Evolutionary conservation across 495 filamentous ascomycete species (phyloP), one percentile per base, ranked within the genome.

Genomic region (Cudoniella acicularis): DNA sequence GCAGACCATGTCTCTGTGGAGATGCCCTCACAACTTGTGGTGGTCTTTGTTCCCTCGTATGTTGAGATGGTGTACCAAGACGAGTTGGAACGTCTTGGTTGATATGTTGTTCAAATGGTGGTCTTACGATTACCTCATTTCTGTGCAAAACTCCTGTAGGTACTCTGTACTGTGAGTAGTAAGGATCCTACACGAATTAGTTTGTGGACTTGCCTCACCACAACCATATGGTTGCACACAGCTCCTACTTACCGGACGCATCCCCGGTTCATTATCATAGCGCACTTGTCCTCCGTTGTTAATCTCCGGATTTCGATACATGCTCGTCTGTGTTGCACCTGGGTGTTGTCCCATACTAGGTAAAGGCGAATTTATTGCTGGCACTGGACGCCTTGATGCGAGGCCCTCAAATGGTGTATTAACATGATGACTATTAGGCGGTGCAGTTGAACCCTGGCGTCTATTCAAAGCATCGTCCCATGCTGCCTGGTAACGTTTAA

Each of bases 401-500:
- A 24, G 2, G 1, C 42, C 54, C 20, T 58, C 42, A 13, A 24
- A 24, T 22, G 48, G 46, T 41, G 52, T 56, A 18, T 21, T n/a
- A 49, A 43, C 17, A 11, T 58, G 17, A 13, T 11, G 26, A 9
- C 21, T 3, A 13, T 26, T 16, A n/a, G 21, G 3, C 13, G 21
- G 20, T 2, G 11, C 9, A 16, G 23, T 9, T 18, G 41, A 26
- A 21, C 49, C 41, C 27, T 60, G 53, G 4, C 64, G 70, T 40
- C 73, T 61, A 30, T 66, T 54, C 62, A 70, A 64, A 16, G 73
- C 73, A 52, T 69, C 64, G 11, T 72, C 65, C 40, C 64, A 71
- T 20, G 73, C 73, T 16, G 73, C 73, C 57, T 72, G 69, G 43
- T 76, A 75, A 17, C 74, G 67, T 36, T 64, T 67, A 57, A 77